Evolutionary conservation across 495 filamentous ascomycete genomes (phyloP), one percentile per base, ranked within the genome.

Genomic region (Usnea hakonensis): DNA sequence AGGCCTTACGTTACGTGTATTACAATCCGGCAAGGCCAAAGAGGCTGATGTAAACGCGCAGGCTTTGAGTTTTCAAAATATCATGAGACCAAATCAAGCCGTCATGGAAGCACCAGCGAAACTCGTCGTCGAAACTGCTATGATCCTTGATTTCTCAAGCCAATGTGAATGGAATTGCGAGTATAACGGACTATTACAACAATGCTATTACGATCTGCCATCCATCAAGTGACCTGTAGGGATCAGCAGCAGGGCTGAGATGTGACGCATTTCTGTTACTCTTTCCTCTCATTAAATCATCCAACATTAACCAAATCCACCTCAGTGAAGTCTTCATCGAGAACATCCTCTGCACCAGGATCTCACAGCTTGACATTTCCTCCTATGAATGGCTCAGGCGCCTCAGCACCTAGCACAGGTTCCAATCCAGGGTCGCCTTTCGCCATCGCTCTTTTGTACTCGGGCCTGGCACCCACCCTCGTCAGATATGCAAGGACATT

Each of bases 401-500:
- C 26, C 41, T 71, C 66, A 37, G 65, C 62, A 21, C 66, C 73
- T 58, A 75, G 54, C 55, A 60, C 40, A 13, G 68, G 64, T 61
- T 72, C 68, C 61, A 78, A 67, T 11, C 67, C 74, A 3, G 74
- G 75, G 62, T 83, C 79, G 3, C 74, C 74, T 67, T 79, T 82
- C 64, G 68, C 65, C 71, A 76, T 76, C 2, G 78, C 78, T 33
- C 59, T 65, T 67, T 58, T 65, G 62, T 80, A 81, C 17, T 72
- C 76, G 30, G 76, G 74, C 59, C 80, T 69, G 53, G 61, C 48
- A 1, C 67, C 69, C 21, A 79, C 64, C 11, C 79, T 70, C 53
- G 70, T 56, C 57, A 85, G 68, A 70, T 79, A 87, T 13, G 28
- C 64, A 58, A 83, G 44, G 30, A 85, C 73, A 33, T 72, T 71